These are phyloP conservation scores for Lentinula sp. DNA, from an alignment of 768 basidiomycete species.

Conservation along the genomic window DNA sequence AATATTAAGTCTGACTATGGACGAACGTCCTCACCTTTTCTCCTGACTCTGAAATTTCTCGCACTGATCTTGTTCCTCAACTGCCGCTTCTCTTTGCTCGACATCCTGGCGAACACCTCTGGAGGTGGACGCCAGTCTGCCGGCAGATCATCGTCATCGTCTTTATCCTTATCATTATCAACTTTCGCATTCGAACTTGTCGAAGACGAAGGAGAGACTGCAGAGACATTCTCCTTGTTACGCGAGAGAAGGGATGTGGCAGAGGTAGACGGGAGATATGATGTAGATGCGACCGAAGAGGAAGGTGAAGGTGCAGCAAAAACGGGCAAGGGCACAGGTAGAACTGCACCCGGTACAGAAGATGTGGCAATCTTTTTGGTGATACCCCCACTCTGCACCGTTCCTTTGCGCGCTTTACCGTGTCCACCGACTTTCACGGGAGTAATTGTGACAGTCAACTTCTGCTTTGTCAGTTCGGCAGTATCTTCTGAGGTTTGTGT, in stretches of 20 bases:
- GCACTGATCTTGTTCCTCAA: constrained; percentile 96
- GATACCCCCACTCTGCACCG: constrained; percentile 69
- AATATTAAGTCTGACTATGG: background rate
- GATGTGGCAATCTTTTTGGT: constrained; percentile 45
- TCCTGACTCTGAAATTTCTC: constrained; percentile 87
- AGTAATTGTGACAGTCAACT: constrained; percentile 39
- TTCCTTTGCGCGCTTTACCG: constrained; percentile 57
- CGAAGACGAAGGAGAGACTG: background rate
- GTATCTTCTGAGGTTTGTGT: background rate
- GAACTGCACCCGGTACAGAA: constrained; percentile 12
- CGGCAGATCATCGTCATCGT: constrained; percentile 49
- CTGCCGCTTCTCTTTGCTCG: constrained; percentile 93
- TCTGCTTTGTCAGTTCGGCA: constrained; percentile 16
- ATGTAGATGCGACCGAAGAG: background rate
- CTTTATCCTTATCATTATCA: constrained; percentile 17
- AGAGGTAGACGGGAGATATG: background rate
- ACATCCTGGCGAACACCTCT: constrained; percentile 94
- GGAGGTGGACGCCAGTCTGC: constrained; percentile 85
- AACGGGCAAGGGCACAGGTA: background rate
- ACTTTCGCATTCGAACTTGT: background rate
- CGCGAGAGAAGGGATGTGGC: background rate
- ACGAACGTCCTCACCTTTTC: constrained; percentile 60
- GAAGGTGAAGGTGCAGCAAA: constrained; percentile 8
- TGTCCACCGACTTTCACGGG: constrained; percentile 56
- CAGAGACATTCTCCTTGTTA: constrained; percentile 6